phyloP scores from a whole-genome alignment of 768 basidiomycete genomes.

The Sarcodon sp. region DNA sequence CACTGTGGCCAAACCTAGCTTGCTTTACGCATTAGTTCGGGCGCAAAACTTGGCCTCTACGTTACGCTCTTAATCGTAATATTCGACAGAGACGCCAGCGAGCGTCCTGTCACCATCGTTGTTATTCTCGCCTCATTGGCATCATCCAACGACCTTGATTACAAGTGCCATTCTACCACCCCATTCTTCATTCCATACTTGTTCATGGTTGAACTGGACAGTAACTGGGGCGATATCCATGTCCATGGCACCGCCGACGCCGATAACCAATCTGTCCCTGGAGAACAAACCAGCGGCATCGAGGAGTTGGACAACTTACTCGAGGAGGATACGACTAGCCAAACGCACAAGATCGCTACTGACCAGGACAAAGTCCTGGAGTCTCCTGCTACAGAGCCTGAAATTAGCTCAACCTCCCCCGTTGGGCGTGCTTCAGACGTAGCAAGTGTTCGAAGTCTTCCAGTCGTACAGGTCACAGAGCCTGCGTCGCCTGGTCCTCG shows the following conservation, averaged over 20 bases:
- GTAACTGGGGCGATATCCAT: conserved; percentile 25
- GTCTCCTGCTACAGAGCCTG: conserved; percentile 5
- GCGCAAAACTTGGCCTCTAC: too few relatives aligned
- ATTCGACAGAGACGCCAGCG: too few relatives aligned
- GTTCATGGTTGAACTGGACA: conserved; percentile 15
- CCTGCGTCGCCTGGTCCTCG: conserved; percentile 14
- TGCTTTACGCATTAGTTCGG: too few relatives aligned
- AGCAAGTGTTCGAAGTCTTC: conserved; percentile 48
- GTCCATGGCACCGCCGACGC: conserved; percentile 21
- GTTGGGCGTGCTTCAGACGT: conserved; percentile 11
- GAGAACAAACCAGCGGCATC: conserved; percentile 15
- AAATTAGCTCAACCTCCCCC: conserved; percentile 15
- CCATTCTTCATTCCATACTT: not conserved
- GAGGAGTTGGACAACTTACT: conserved; percentile 11
- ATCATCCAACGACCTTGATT: not conserved
- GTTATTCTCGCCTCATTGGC: not conserved
- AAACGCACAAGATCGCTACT: conserved; percentile 11
- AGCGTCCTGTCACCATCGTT: not conserved
- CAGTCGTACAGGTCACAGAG: conserved; percentile 36
- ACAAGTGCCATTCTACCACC: conserved; percentile 2
- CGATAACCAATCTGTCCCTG: conserved; percentile 14
- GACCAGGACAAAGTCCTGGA: conserved; percentile 8
- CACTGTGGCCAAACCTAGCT: too few relatives aligned
- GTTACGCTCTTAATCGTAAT: too few relatives aligned
- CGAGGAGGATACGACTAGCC: conserved; percentile 15